Percentiles rank a stretch among this genome's conserved stretches.
These are phyloP conservation scores for Parastagonospora nodorum DNA, from an alignment of 2,329 filamentous ascomycete species.

Conservation along the genomic window DNA sequence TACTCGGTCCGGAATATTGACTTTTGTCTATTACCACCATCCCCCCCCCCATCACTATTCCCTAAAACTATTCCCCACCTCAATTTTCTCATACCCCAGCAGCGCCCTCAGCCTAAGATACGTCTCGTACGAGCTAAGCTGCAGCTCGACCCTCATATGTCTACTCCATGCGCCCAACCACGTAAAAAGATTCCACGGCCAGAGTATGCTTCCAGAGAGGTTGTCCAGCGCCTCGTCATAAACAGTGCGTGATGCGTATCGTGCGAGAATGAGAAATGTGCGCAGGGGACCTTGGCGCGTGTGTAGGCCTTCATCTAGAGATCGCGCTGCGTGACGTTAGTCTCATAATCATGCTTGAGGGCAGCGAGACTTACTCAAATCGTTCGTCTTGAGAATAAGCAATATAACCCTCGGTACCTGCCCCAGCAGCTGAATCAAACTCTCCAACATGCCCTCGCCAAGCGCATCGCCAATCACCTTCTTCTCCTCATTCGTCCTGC, in stretches of 20 bases:
- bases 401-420: slow-evolving; percentile 91
- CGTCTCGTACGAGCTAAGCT: slow-evolving; percentile 63
- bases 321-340: slow-evolving; percentile 62
- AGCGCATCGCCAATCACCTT: slow-evolving; percentile 83
- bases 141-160: slow-evolving; percentile 62
- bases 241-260: slow-evolving; percentile 66
- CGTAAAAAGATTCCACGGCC: slow-evolving; percentile 57
- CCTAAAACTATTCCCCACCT: slow-evolving; percentile 20
- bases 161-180: slow-evolving; percentile 59
- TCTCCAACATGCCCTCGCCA: slow-evolving; percentile 84
- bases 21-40: background rate
- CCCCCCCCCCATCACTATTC: slow-evolving; percentile 7
- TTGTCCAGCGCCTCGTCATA: slow-evolving; percentile 65
- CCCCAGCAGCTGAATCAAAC: slow-evolving; percentile 85
- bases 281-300: slow-evolving; percentile 68
- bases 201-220: slow-evolving; percentile 55
- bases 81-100: slow-evolving; percentile 50
- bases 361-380: slow-evolving; percentile 68
- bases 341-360: background rate
- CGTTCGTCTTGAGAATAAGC: slow-evolving; percentile 96
- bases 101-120: slow-evolving; percentile 58
- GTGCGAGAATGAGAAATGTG: slow-evolving; percentile 68
- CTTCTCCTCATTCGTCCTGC: slow-evolving; percentile 77
- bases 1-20: background rate
- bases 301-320: slow-evolving; percentile 87